A percentile compares a stretch with the other conserved stretches of the same genome.
These are phyloP conservation scores for Sarocladium strictum DNA, from an alignment of 2,329 filamentous ascomycete species.

Conservation along the genomic window DNA sequence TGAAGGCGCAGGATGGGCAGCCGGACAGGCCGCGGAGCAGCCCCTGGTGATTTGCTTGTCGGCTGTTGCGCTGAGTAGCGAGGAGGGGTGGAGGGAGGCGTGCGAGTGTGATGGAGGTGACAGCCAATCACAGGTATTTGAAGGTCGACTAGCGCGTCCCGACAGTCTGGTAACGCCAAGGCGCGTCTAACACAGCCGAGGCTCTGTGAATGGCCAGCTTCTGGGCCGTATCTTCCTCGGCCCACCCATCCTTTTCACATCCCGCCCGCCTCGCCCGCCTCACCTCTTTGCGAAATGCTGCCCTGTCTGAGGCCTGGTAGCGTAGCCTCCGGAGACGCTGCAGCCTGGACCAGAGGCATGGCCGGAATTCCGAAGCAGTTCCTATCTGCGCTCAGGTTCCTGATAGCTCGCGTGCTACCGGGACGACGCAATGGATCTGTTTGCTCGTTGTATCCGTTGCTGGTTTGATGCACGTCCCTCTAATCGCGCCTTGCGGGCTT, in stretches of 20 bases:
- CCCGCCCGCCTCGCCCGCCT: conserved; percentile 2
- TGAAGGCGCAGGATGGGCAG: not conserved
- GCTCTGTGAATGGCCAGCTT: conserved; percentile 21
- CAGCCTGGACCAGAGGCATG: not conserved
- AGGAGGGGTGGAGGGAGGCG: conserved; percentile 27
- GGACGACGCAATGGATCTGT: not conserved
- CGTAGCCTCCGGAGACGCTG: not conserved
- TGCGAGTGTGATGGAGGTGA: not conserved
- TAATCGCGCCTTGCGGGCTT: no score
- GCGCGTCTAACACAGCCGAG: conserved; percentile 15
- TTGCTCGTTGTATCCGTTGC: no score
- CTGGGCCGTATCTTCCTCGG: conserved; percentile 16
- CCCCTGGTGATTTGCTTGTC: not conserved
- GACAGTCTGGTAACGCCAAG: conserved; percentile 30
- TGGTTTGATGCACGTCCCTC: no score
- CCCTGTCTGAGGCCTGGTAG: no score
- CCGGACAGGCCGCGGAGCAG: not conserved
- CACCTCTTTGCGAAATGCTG: not conserved
- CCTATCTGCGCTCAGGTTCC: not conserved
- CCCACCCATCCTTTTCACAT: conserved; percentile 6
- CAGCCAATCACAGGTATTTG: not conserved
- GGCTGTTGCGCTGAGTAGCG: conserved; percentile 3
- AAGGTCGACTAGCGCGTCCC: conserved; percentile 27
- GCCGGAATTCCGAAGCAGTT: conserved; percentile 3
- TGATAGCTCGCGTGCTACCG: not conserved